Evolutionary conservation across 805 yeast genomes (phyloP).

Genomic region (Wickerhamiella cacticola): DNA sequence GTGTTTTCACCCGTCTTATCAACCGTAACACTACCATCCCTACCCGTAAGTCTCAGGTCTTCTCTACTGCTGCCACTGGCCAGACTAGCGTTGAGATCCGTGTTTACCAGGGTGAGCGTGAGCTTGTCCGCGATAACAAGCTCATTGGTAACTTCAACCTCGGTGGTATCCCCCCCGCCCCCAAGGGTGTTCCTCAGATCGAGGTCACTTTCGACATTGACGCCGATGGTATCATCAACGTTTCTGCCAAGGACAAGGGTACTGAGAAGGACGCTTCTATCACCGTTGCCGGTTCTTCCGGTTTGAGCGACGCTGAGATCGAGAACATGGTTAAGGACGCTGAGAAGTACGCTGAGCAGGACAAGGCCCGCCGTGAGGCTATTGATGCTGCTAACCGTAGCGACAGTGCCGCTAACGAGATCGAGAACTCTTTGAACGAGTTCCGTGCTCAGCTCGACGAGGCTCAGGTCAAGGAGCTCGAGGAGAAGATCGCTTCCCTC

Average conservation of each 20-base stretch:
- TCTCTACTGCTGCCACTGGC: constrained; percentile 93
- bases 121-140: constrained; percentile 94
- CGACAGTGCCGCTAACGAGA: constrained; percentile 73
- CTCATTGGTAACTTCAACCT: constrained; percentile 93
- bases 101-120: constrained; percentile 99
- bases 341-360: constrained; percentile 77
- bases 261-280: constrained; percentile 88
- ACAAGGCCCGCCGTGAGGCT: constrained; percentile 72
- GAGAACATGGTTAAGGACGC: constrained; percentile 87
- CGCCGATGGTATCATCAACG: constrained; percentile 96
- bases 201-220: constrained; percentile 93
- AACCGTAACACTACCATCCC: constrained; percentile 94
- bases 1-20: constrained; percentile 86
- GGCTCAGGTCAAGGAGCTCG: constrained; percentile 43
- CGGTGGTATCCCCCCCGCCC: constrained; percentile 90
- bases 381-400: constrained; percentile 80
- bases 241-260: constrained; percentile 86
- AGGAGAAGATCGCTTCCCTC: constrained; percentile 45
- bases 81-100: constrained; percentile 95
- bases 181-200: constrained; percentile 89
- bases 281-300: constrained; percentile 93
- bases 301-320: constrained; percentile 78
- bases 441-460: constrained; percentile 55
- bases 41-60: constrained; percentile 90
- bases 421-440: constrained; percentile 73